Evolutionary conservation across 2,329 filamentous ascomycete genomes (phyloP).

Genomic region (Cercospora sp.): DNA sequence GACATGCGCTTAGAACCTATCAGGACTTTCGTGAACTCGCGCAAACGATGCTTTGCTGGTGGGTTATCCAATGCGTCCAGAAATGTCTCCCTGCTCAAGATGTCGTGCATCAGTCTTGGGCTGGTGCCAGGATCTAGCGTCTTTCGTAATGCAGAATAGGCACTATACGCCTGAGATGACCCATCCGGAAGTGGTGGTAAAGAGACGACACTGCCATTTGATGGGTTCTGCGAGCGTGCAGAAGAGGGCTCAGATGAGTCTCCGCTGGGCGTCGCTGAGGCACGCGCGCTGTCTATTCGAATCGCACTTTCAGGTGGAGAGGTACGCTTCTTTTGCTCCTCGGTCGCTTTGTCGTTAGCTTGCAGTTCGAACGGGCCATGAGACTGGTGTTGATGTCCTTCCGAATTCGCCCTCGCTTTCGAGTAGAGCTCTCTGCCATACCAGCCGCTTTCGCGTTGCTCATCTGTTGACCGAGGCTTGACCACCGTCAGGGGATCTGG

Average conservation of each 20-base stretch:
- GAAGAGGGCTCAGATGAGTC: neutral
- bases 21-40: neutral
- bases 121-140: neutral
- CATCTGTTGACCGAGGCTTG: neutral
- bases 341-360: neutral
- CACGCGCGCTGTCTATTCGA: neutral
- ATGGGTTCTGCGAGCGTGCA: neutral
- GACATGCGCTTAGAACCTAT: slow-evolving; percentile 5
- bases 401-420: neutral
- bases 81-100: slow-evolving; percentile 7
- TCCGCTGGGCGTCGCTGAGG: neutral
- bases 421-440: neutral
- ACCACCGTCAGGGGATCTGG: neutral
- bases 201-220: neutral
- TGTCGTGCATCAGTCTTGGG: neutral
- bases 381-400: neutral
- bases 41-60: slow-evolving; percentile 7
- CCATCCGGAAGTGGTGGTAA: neutral
- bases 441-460: neutral
- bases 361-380: neutral
- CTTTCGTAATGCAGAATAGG: neutral
- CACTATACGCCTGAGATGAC: neutral
- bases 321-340: neutral
- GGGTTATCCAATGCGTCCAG: slow-evolving; percentile 8
- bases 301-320: neutral